Base-by-base conservation (phyloP, 306 rosid genomes). In the Carpinus viminea region DNA sequence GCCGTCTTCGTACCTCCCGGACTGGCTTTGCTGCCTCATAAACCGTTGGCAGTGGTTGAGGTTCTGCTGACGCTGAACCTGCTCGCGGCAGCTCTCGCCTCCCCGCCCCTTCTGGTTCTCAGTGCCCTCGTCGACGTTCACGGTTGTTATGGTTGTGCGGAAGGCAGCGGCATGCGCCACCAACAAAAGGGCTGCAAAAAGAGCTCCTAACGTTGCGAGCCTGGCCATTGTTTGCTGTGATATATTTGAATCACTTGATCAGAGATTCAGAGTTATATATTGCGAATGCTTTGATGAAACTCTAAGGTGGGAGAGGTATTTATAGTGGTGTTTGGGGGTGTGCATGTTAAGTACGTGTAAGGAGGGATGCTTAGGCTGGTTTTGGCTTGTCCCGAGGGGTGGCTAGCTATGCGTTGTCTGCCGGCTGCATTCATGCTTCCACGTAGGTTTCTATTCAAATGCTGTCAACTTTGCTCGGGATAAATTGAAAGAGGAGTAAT, bases 291-390 rank as follows among this genome's bases (percentile, higher is more conserved):
- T 41, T 11, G 51, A 43, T 18, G 28, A 36, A n/a, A 54, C 7
- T 36, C 12, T 2, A 1, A 13, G 43, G 64, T 12, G 28, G 24
- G 10, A 31, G 34, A 31, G 50, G 51, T 38, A 66, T 18, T 41
- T 66, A 18, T 41, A 38, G 72, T n/a, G 61, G 60, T 24, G 0
- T 17, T 17, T 50, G 51, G 16, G 17, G 64, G 51, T 65, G 13
- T 79, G 82, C 78, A 79, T 62, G 82, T 34, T 16, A 15, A 48
- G 74, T 48, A 79, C 66, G 78, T 51, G 78, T 70, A 78, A 31
- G 11, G 15, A 66, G 24, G 0, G 28, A n/a, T 66, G 28, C 50
- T 66, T 8, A 51, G 15, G 70, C 6, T 66, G 6, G 60, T 3
- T 59, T 74, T 47, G 60, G 55, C 16, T 36, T 66, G 1, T 36